Conservation (phyloP, 345 rosid species). For the Noccaea caerulescens region DNA sequence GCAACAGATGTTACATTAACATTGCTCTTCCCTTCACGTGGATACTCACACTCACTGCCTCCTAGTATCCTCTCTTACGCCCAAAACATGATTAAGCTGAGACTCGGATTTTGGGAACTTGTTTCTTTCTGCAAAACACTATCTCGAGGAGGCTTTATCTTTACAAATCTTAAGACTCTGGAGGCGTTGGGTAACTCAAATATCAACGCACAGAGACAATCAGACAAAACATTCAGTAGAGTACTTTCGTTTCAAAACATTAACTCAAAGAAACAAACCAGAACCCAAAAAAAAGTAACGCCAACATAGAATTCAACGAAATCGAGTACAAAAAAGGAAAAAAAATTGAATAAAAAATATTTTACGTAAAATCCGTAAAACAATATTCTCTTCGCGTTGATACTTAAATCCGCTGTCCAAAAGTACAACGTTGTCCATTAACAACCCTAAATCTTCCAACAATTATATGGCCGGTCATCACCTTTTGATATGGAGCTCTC, state of each 20-base stretch:
- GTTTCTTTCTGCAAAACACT: too few relatives aligned
- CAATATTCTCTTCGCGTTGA: too few relatives aligned
- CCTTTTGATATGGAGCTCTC: background rate
- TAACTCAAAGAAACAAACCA: background rate
- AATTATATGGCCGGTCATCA: background rate
- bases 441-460: background rate
- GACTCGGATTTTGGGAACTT: background rate
- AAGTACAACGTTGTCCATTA: background rate
- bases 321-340: too few relatives aligned
- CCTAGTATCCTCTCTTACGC: background rate
- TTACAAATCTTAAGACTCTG: slow-evolving; percentile 22
- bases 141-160: background rate
- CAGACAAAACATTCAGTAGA: background rate
- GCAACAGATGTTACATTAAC: slow-evolving; percentile 7
- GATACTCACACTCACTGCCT: background rate
- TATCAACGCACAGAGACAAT: too few relatives aligned
- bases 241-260: background rate
- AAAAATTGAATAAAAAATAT: too few relatives aligned
- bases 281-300: background rate
- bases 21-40: background rate
- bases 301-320: background rate
- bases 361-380: background rate
- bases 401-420: too few relatives aligned
- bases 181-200: too few relatives aligned
- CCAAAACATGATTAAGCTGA: slow-evolving; percentile 9